These are phyloP conservation scores for Chlamydomonas sp. DNA, from an alignment of 139 green algal species.

Conservation along the genomic window DNA sequence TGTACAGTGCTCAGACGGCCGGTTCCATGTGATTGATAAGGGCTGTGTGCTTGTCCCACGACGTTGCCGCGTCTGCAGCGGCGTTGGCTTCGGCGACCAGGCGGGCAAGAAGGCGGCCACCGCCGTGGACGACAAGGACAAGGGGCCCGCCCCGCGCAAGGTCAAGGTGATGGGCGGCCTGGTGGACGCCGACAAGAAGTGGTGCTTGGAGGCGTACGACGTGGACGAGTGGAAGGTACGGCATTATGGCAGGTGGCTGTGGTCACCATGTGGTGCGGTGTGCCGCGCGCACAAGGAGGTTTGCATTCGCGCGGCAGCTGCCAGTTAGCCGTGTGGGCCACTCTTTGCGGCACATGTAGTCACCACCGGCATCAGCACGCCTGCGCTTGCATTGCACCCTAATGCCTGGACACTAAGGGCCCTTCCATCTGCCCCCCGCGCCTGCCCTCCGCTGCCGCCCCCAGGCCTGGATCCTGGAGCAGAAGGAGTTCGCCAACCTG, in stretches of 20 bases:
- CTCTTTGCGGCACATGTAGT: background rate
- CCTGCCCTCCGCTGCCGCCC: background rate
- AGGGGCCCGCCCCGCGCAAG: background rate
- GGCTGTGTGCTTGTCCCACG: background rate
- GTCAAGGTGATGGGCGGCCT: conserved; percentile 33
- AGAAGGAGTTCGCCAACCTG: conserved; percentile 69
- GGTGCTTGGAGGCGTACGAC: conserved; percentile 66
- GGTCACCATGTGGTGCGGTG: too few species aligned
- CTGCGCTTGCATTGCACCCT: too few species aligned
- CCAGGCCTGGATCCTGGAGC: conserved; percentile 82
- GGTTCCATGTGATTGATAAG: too few species aligned
- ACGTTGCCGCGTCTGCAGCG: background rate
- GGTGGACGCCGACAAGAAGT: conserved; percentile 69
- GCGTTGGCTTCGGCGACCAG: conserved; percentile 69
- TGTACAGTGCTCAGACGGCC: too few species aligned
- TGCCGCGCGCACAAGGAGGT: too few species aligned
- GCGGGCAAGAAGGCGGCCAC: background rate
- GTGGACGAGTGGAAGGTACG: conserved; percentile 65
- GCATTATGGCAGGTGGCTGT: background rate
- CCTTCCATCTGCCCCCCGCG: too few species aligned
- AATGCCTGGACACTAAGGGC: too few species aligned
- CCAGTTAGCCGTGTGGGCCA: background rate
- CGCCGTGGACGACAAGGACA: background rate
- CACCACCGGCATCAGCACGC: too few species aligned
- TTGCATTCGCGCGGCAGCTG: too few species aligned